Base-by-base conservation (phyloP, 345 rosid genomes). In the Camelina neglecta region DNA sequence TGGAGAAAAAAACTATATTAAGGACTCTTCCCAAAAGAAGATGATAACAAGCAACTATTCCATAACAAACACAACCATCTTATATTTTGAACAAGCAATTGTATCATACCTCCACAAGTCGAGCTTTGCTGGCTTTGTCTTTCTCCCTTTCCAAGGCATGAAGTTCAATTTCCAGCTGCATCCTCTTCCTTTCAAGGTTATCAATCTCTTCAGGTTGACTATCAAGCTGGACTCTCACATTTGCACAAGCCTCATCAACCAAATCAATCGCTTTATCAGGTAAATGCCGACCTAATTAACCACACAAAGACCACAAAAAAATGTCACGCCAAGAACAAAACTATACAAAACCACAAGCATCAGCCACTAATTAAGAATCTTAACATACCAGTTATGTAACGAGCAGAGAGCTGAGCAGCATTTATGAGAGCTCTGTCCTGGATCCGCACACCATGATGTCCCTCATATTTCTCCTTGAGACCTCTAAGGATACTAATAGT, bases 191-290 rank as follows among this genome's bases (percentile, higher is more conserved):
- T 58, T 94, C 95, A 9, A 94, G 95, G 56, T 83, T 86, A 74
- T 94, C 98, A 15, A 94, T 94, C 80, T 92, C 98, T 20, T 94
- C 98, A 2, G 97, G 98, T 77, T 92, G 97, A 67, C 97, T 94
- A 69, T 94, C 98, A 44, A 90, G 89, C 69, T 94, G 98, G n/a
- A 92, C 97, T 79, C 96, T 84, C 60, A 92, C 97, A 69, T 94
- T 94, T 0, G 97, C 97, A 63, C 97, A 92, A 6, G 98, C 98
- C 75, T 94, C 97, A 59, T 90, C 98, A 20, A 94, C 96, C 60
- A 92, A 88, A 72, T 94, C 97, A 57, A 94, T 94, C 0, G 98
- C 98, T 73, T 94, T 92, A 20, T 92, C 98, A 5, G 95, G 96
- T 38, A 94, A 81, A 84, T 92, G 98, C 6, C 96, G 96, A 21